Percentiles rank a stretch among this genome's conserved stretches.
phyloP scores from a whole-genome alignment of 2,329 filamentous ascomycete species.

The Verticillium klebahnii region DNA sequence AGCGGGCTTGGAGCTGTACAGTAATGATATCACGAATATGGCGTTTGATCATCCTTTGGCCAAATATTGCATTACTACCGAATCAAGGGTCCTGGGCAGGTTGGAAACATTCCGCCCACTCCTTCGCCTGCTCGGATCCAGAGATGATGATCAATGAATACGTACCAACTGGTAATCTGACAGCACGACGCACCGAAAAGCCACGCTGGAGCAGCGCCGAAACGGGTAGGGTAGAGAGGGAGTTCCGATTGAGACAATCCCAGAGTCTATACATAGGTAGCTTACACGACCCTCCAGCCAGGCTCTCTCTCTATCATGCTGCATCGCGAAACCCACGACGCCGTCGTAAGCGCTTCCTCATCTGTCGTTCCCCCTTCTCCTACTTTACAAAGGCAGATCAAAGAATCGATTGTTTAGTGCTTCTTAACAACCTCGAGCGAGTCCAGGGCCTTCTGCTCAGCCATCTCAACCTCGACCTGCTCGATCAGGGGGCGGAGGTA shows the following conservation, averaged over 20 bases:
- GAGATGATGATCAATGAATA: neutral
- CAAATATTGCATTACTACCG: neutral
- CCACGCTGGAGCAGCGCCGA: neutral
- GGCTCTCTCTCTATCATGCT: neutral
- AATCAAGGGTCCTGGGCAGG: neutral
- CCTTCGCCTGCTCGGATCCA: neutral
- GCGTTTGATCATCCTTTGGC: neutral
- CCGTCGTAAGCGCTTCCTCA: neutral
- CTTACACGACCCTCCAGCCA: conserved; percentile 4
- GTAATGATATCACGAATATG: neutral
- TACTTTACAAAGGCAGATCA: conserved; percentile 6
- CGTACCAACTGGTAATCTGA: no score
- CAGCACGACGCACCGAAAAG: neutral
- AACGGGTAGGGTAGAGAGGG: neutral
- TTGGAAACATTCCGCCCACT: neutral
- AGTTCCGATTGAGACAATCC: conserved; percentile 6
- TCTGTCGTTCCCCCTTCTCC: neutral
- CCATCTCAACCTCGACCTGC: conserved; percentile 43
- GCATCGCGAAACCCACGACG: neutral
- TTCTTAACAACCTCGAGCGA: conserved; percentile 45
- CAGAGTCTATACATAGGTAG: conserved; percentile 16
- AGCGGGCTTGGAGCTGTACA: neutral
- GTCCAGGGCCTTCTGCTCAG: conserved; percentile 50
- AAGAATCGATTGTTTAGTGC: conserved; percentile 13
- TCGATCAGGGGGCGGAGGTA: conserved; percentile 51